Evolutionary conservation across 352 stramenopile species (phyloP).

Genomic region (Pythium sp.): DNA sequence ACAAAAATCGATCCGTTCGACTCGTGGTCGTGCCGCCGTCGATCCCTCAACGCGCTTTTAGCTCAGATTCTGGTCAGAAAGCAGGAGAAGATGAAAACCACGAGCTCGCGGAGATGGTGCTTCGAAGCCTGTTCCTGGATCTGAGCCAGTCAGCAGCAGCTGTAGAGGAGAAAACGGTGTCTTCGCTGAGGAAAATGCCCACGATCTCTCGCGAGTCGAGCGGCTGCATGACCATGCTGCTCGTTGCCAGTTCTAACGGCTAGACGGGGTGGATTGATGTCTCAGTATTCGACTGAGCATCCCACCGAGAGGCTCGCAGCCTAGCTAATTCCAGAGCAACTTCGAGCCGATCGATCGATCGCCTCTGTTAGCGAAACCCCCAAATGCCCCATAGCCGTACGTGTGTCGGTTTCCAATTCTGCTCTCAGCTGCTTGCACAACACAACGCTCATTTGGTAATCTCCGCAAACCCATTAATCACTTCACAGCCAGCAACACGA

Average conservation of each 20-base stretch:
- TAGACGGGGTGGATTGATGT: too few species aligned
- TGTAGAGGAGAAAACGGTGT: background rate
- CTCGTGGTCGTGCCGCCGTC: conserved; percentile 30
- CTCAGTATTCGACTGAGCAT: too few species aligned
- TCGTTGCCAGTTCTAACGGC: background rate
- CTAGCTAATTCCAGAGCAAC: too few species aligned
- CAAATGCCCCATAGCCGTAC: too few species aligned
- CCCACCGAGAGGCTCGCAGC: too few species aligned
- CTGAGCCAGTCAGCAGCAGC: conserved; percentile 28
- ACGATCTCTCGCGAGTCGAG: conserved; percentile 8
- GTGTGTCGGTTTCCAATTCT: too few species aligned
- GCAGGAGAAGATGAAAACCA: background rate
- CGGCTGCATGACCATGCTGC: conserved; percentile 15
- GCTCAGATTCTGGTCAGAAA: too few species aligned
- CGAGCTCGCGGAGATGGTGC: conserved; percentile 30
- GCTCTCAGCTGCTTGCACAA: too few species aligned
- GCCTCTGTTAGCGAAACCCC: too few species aligned
- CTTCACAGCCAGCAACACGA: background rate
- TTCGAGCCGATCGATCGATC: too few species aligned
- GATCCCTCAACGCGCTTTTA: background rate
- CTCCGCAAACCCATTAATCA: background rate
- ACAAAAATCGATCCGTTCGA: conserved; percentile 20
- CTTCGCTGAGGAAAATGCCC: background rate
- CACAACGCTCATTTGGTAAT: background rate
- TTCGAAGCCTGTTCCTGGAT: conserved; percentile 49